phyloP scores from a whole-genome alignment of 805 yeast species.

The Pichia exigua region DNA sequence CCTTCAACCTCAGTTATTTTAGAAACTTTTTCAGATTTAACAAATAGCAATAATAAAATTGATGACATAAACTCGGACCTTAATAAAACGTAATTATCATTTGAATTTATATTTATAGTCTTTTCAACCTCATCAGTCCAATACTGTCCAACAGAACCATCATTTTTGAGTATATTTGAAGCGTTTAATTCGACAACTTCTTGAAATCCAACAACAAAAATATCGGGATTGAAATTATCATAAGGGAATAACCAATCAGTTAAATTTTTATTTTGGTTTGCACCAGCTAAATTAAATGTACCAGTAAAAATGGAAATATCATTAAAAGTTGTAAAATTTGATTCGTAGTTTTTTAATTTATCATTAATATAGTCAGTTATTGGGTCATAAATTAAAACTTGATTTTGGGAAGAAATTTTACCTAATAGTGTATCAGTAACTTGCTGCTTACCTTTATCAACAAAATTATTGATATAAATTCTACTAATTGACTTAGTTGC shows the following conservation, averaged over 20 bases:
- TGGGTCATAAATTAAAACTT: constrained; percentile 81
- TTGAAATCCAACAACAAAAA: constrained; percentile 86
- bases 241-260: constrained; percentile 76
- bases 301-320: constrained; percentile 67
- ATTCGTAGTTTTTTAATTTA: constrained; percentile 42
- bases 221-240: constrained; percentile 55
- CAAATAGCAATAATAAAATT: constrained; percentile 55
- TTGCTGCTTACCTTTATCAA: constrained; percentile 85
- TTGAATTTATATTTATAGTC: constrained; percentile 42
- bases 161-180: constrained; percentile 81
- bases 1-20: constrained; percentile 81
- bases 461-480: constrained; percentile 91
- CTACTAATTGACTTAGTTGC: constrained; percentile 93
- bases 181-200: constrained; percentile 92
- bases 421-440: constrained; percentile 85
- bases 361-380: constrained; percentile 74
- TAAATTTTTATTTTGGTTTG: constrained; percentile 49
- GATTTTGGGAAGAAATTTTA: constrained; percentile 57
- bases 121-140: constrained; percentile 69
- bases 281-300: constrained; percentile 83
- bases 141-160: constrained; percentile 61
- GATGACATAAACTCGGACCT: constrained; percentile 75
- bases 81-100: constrained; percentile 46
- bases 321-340: constrained; percentile 52
- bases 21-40: constrained; percentile 37